These are phyloP conservation scores for Gynochthodes officinalis DNA, from an alignment of 257 asterid genomes.

Conservation along the genomic window DNA sequence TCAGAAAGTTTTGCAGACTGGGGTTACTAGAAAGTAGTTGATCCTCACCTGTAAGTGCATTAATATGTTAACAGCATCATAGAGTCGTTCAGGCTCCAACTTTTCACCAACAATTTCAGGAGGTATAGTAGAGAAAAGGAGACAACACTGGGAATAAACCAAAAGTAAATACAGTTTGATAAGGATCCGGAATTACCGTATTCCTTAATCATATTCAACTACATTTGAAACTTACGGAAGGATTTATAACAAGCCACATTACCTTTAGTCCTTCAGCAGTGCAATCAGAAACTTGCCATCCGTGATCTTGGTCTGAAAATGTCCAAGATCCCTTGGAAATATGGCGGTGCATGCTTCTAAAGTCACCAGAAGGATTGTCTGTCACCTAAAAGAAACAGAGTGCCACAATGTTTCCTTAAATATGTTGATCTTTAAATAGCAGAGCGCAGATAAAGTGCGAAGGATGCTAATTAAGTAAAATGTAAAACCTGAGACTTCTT, in stretches of 20 bases:
- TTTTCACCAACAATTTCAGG: slow-evolving; percentile 66
- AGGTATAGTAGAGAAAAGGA: slow-evolving; percentile 74
- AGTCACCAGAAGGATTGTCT: slow-evolving; percentile 80
- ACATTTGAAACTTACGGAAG: not conserved
- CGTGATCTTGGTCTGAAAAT: slow-evolving; percentile 93
- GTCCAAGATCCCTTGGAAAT: slow-evolving; percentile 94
- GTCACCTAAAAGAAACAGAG: slow-evolving; percentile 43
- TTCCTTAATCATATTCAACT: not conserved
- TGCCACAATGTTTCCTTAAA: not conserved
- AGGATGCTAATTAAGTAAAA: not conserved
- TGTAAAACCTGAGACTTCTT: slow-evolving; percentile 69
- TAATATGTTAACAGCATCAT: slow-evolving; percentile 72
- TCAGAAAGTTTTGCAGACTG: not conserved
- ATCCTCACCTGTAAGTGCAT: slow-evolving; percentile 62
- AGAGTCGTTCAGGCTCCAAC: slow-evolving; percentile 58
- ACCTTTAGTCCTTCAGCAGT: slow-evolving; percentile 96
- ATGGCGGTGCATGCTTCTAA: slow-evolving; percentile 72
- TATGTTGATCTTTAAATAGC: not conserved
- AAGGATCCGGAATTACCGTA: not conserved
- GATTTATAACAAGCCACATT: not conserved
- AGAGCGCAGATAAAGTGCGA: too few species aligned
- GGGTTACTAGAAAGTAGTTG: not conserved
- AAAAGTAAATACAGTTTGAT: not conserved
- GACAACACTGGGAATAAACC: slow-evolving; percentile 58
- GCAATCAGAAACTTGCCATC: slow-evolving; percentile 98